Base-by-base conservation (phyloP, 495 filamentous ascomycete genomes). In the Lentithecium fluviatile region DNA sequence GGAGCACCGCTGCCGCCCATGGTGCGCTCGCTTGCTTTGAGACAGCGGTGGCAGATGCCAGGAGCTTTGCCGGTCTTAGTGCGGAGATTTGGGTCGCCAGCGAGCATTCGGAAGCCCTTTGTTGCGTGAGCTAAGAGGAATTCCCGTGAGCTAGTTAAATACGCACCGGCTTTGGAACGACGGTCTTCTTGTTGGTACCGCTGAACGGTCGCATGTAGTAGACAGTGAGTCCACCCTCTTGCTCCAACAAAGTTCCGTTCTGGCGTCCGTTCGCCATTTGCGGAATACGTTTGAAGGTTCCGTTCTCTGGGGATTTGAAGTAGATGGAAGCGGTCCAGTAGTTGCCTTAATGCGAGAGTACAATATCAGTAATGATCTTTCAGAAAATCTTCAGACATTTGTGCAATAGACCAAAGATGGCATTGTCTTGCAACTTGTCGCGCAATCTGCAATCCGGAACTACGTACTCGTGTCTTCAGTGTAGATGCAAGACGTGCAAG, bases 1-100 rank as follows among this genome's bases (percentile, higher is more conserved):
- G 79, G 79, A 0, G 79, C 77, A 23, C 79, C 79, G 24, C 75
- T 76, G 56, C 79, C 79, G 12, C 77, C 77, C 25, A 21, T 48
- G 6, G 23, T 40, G 51, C 53, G 43, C 4, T 61, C 56, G 32
- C 23, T 37, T n/a, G 17, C 49, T 23, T 15, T 19, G 42, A 75
- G 71, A 60, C 79, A 81, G 50, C 79, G 75, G 69, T 79, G 77
- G 73, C 79, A 81, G 53, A 80, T 52, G 7, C 38, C 45, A 15
- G 34, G 25, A 8, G n/a, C 17, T 20, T 10, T 15, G 4, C 74
- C 75, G 51, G 77, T 71, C 12, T 29, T 47, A 15, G 7, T 52
- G 20, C 62, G 62, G 38, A 56, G 32, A 0, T 23, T 57, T 21
- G 64, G 58, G 43, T 66, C 53, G 26, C 64, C 64, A 7, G 58